Conservation (phyloP, 129 eudicot genomes). For the Flaveria ramosissima region DNA sequence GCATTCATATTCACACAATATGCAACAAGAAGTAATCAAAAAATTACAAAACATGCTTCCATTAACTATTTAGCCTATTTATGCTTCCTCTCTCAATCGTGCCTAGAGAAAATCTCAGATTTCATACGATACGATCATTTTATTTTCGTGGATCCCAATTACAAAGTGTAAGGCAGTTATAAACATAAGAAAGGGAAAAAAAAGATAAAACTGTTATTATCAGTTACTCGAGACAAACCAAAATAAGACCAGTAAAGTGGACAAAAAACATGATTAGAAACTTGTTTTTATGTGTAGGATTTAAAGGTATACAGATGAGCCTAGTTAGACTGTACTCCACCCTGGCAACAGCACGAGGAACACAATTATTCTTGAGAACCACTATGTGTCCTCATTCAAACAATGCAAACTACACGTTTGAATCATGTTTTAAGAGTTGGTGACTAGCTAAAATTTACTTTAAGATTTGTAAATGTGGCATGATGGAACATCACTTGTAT, state of each 20-base stretch:
- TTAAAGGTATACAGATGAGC: neutral
- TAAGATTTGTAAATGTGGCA: neutral
- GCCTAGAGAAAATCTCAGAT: neutral
- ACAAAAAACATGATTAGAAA: no score
- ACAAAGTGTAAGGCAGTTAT: neutral
- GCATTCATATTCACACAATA: neutral
- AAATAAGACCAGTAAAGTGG: neutral
- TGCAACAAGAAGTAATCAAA: neutral
- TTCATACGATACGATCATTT: neutral
- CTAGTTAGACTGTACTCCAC: neutral
- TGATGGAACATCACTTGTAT: neutral
- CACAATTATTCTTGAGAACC: neutral
- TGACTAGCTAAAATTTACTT: neutral
- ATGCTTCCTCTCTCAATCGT: neutral
- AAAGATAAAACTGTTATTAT: no score
- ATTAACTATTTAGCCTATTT: neutral
- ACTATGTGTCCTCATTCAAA: neutral
- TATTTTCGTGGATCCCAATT: neutral
- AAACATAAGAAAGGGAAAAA: neutral
- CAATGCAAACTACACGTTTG: neutral
- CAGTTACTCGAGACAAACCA: neutral
- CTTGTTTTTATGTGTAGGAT: no score
- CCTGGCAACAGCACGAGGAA: neutral
- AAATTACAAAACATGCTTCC: neutral
- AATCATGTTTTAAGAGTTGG: neutral